A percentile compares a stretch with the other conserved stretches of the same genome.
Evolutionary conservation across 352 stramenopile genomes (phyloP).

Genomic region (Globisporangium irregulare): DNA sequence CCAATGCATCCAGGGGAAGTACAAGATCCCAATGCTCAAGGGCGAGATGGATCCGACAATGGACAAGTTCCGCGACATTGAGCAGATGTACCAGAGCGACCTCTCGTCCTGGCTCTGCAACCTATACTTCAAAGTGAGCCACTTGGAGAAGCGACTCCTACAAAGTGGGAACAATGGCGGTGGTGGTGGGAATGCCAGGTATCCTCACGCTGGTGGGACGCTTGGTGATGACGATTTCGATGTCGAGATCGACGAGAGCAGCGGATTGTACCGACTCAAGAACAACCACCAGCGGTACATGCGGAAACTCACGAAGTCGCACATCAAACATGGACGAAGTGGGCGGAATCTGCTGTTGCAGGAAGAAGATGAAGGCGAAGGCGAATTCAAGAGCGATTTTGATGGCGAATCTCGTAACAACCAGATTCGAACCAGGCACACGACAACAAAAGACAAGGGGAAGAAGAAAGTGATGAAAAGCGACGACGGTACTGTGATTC

Average conservation of each 20-base stretch:
- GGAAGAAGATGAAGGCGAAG: background rate
- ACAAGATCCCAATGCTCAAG: conserved; percentile 79
- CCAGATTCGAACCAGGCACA: background rate
- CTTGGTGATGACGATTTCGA: conserved; percentile 27
- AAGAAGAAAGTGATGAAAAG: background rate
- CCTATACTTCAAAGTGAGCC: conserved; percentile 80
- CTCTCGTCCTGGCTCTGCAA: conserved; percentile 88
- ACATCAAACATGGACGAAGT: background rate
- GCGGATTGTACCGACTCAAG: conserved; percentile 29
- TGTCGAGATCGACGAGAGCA: conserved; percentile 50
- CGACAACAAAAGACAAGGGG: background rate
- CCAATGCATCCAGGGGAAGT: conserved; percentile 65
- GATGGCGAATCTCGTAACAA: background rate
- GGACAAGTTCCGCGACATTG: conserved; percentile 71
- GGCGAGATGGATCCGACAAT: conserved; percentile 83
- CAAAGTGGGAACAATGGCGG: background rate
- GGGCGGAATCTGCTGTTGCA: background rate
- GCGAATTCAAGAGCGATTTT: background rate
- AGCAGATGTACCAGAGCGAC: conserved; percentile 61
- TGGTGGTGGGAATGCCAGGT: background rate
- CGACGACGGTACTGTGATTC: background rate
- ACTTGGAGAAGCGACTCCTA: conserved; percentile 32
- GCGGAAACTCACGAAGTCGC: conserved; percentile 29
- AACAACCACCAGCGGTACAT: conserved; percentile 47
- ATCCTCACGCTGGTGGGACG: background rate